A percentile compares a stretch with the other conserved stretches of the same genome.
phyloP scores from a whole-genome alignment of 148 eudicot species.

The Vaccinium darrowii region DNA sequence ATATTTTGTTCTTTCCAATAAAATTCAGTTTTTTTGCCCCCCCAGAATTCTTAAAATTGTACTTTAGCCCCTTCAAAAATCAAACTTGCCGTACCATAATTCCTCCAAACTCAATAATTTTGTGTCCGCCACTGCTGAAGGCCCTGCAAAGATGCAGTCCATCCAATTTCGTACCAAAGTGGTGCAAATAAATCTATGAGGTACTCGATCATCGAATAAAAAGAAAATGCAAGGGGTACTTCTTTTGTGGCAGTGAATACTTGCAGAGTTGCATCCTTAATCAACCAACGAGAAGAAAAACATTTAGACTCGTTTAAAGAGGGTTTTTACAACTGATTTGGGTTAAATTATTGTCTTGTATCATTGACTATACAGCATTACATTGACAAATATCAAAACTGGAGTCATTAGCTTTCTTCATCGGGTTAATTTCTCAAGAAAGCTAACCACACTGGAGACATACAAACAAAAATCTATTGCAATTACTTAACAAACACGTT shows the following conservation, averaged over 20 bases:
- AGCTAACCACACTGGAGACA: background rate
- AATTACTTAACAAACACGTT: background rate
- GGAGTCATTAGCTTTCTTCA: background rate
- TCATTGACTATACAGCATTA: background rate
- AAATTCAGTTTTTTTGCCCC: background rate
- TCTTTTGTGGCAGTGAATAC: background rate
- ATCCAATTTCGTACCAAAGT: background rate
- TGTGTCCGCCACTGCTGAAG: background rate
- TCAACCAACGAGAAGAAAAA: too few relatives aligned
- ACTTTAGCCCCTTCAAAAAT: background rate
- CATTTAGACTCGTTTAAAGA: background rate
- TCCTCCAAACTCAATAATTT: background rate
- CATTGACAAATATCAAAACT: background rate
- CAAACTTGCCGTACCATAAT: background rate
- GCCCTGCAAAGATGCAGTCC: background rate
- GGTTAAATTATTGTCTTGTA: background rate
- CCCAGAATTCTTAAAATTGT: background rate
- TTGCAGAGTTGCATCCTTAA: too few relatives aligned
- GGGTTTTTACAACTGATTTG: background rate
- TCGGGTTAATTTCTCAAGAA: conserved; percentile 1
- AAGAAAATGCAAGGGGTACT: background rate
- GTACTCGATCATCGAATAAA: background rate
- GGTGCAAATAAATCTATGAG: background rate
- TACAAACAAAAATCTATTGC: background rate
- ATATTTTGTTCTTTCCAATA: background rate